Evolutionary conservation across 2,329 filamentous ascomycete genomes (phyloP).

Genomic region (Claviceps humidiphila): DNA sequence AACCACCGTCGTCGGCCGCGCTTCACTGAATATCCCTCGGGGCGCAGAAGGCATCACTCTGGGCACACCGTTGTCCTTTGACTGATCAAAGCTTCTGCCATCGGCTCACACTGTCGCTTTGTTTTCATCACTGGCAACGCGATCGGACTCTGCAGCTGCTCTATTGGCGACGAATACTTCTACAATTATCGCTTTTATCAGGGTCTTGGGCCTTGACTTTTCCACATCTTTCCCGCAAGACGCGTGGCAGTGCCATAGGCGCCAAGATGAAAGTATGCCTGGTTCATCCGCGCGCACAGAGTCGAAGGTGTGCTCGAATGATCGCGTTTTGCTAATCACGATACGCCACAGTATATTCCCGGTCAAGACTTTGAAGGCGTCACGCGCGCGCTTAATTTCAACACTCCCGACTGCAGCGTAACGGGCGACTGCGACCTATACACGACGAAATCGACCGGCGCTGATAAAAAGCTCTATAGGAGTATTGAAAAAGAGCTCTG

Average conservation of each 20-base stretch:
- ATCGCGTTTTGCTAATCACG: constrained; percentile 1
- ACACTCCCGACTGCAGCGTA: constrained; percentile 83
- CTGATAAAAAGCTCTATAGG: constrained; percentile 95
- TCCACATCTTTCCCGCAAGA: background rate
- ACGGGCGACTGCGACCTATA: constrained; percentile 92
- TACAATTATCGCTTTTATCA: too few relatives aligned
- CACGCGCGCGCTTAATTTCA: constrained; percentile 87
- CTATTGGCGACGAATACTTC: too few relatives aligned
- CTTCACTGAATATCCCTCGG: too few relatives aligned
- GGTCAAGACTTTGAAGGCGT: constrained; percentile 84
- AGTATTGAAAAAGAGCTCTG: constrained; percentile 86
- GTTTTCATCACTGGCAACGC: too few relatives aligned
- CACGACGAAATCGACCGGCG: constrained; percentile 89
- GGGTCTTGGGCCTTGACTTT: too few relatives aligned
- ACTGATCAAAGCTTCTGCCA: too few relatives aligned
- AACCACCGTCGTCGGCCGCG: too few relatives aligned
- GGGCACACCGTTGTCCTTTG: too few relatives aligned
- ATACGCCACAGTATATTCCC: constrained; percentile 61
- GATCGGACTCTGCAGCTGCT: too few relatives aligned
- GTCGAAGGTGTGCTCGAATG: background rate
- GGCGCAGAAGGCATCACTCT: too few relatives aligned
- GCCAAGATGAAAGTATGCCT: constrained; percentile 26
- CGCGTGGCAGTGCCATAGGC: background rate
- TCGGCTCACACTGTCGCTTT: too few relatives aligned
- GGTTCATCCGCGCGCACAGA: background rate